phyloP scores from a whole-genome alignment of 371 early-diverging fungal genomes.

The Cokeromyces recurvatus region DNA sequence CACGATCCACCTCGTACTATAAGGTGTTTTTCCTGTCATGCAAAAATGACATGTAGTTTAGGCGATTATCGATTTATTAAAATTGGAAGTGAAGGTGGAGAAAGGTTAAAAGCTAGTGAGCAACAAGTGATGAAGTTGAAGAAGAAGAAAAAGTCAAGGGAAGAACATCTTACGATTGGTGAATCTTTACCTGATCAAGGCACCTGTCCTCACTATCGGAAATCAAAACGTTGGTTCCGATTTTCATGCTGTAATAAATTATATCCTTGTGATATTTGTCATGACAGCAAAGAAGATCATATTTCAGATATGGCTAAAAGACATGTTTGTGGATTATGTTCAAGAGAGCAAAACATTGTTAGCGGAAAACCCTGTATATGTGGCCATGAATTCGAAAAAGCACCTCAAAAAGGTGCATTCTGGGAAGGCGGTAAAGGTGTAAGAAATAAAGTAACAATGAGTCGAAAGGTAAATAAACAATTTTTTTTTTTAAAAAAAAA shows the following conservation, averaged over 20 bases:
- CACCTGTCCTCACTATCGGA: conserved; percentile 89
- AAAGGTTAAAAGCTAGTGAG: conserved; percentile 24
- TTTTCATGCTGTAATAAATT: conserved; percentile 83
- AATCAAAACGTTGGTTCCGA: conserved; percentile 93
- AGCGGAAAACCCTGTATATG: conserved; percentile 51
- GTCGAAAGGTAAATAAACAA: conserved; percentile 59
- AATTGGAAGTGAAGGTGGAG: conserved; percentile 42
- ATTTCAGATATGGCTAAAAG: conserved; percentile 64
- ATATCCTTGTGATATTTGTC: conserved; percentile 94
- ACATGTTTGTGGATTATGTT: conserved; percentile 94
- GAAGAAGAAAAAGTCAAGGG: conserved; percentile 45
- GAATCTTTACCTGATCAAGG: conserved; percentile 81
- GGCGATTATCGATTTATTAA: conserved; percentile 50
- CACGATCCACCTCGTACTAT: conserved; percentile 30
- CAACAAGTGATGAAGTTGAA: conserved; percentile 27
- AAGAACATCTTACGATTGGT: conserved; percentile 55
- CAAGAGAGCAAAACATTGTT: conserved; percentile 73
- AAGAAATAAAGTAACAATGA: conserved; percentile 79
- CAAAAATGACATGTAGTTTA: conserved; percentile 37
- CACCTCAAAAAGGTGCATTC: conserved; percentile 50
- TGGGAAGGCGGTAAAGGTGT: conserved; percentile 99
- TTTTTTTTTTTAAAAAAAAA: too few relatives aligned
- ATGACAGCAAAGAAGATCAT: conserved; percentile 79
- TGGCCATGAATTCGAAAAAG: conserved; percentile 61
- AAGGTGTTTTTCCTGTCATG: conserved; percentile 57